Evolutionary conservation across 78 protist genomes (phyloP).

Genomic region (Chrysochromulina tobinii): DNA sequence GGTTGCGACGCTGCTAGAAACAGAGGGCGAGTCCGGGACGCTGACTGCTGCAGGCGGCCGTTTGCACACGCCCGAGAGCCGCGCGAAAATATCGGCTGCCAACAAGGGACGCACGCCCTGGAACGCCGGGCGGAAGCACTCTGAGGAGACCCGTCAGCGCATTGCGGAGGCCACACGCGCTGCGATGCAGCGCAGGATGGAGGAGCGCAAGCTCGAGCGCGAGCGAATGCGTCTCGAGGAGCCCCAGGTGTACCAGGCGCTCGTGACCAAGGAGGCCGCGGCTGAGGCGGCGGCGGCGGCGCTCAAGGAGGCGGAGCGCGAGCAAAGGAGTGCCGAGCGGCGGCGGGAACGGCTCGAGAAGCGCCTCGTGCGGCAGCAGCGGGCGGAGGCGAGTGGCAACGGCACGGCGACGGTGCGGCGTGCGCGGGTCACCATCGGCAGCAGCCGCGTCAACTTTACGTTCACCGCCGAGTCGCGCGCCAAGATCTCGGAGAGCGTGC

Average conservation of each 20-base stretch:
- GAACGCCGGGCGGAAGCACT: not conserved
- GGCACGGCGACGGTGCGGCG: not conserved
- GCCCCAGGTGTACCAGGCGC: not conserved
- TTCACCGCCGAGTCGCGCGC: not conserved
- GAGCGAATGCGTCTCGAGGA: not conserved
- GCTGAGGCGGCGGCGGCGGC: not conserved
- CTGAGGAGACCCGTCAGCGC: not conserved
- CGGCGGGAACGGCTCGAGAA: not conserved
- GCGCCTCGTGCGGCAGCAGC: not conserved
- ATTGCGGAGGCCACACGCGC: not conserved
- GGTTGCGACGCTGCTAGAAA: too few relatives aligned
- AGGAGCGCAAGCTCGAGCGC: not conserved
- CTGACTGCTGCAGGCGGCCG: not conserved
- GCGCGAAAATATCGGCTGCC: constrained; percentile 22
- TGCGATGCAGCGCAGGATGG: not conserved
- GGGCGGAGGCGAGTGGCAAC: too few relatives aligned
- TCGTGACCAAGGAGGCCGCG: not conserved
- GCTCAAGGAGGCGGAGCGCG: not conserved
- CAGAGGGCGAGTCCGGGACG: too few relatives aligned
- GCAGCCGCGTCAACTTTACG: not conserved
- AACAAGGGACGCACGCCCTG: constrained; percentile 24
- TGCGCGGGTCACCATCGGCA: not conserved
- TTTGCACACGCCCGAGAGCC: not conserved
- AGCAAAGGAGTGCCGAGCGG: not conserved
- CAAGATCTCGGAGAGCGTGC: constrained; percentile 5